These are phyloP conservation scores for Neoboletus brunneissimus DNA, from an alignment of 768 basidiomycete species.

Conservation along the genomic window DNA sequence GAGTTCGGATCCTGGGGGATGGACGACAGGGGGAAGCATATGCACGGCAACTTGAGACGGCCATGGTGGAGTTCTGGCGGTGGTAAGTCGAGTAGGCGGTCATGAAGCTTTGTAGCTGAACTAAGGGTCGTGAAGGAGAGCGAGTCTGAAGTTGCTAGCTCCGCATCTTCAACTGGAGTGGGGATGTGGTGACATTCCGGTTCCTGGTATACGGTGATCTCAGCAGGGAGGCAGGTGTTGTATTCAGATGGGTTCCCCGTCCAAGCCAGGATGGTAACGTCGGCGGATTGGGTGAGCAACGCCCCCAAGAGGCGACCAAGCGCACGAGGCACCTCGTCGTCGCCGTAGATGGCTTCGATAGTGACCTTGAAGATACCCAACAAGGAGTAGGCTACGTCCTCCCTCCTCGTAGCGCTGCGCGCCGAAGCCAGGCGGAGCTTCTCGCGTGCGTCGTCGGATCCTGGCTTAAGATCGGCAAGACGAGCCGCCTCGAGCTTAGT, in stretches of 20 bases:
- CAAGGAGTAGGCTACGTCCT: conserved; percentile 27
- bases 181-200: conserved; percentile 3
- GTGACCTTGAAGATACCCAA: conserved; percentile 2
- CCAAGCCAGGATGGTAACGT: conserved; percentile 18
- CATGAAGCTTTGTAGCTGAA: conserved; percentile 4
- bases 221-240: conserved; percentile 21
- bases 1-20: neutral
- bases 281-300: conserved; percentile 10
- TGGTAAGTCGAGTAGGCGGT: neutral
- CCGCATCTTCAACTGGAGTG: neutral
- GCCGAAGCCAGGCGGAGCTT: conserved; percentile 23
- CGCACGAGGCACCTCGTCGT: neutral
- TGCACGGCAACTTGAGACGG: conserved; percentile 11
- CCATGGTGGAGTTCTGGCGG: conserved; percentile 9
- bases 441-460: conserved; percentile 7
- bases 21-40: conserved; percentile 1
- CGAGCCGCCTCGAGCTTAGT: conserved; percentile 5
- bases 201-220: conserved; percentile 13
- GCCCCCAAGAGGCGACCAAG: neutral
- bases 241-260: conserved; percentile 16
- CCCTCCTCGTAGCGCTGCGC: conserved; percentile 16
- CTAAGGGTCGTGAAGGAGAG: neutral
- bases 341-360: neutral
- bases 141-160: neutral
- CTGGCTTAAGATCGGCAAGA: conserved; percentile 8